These are phyloP conservation scores for Globisporangium canariense DNA, from an alignment of 352 stramenopile species.

Conservation along the genomic window DNA sequence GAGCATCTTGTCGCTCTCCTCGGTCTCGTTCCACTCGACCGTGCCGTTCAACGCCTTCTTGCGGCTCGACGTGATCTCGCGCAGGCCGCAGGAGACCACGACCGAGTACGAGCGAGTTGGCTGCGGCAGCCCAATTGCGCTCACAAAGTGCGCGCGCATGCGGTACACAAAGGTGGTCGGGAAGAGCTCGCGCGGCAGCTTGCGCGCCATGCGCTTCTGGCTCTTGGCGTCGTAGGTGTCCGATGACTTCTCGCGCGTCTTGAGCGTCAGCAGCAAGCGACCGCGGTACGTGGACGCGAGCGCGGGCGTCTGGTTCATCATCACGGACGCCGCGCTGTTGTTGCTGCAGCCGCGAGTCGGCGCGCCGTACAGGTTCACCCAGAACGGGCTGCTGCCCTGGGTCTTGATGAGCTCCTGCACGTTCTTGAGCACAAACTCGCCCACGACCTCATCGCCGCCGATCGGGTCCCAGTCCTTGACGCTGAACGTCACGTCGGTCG, in stretches of 20 bases:
- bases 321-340: slow-evolving; percentile 28
- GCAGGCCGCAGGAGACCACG: slow-evolving; percentile 50
- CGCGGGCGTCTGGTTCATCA: slow-evolving; percentile 61
- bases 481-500: slow-evolving; percentile 31
- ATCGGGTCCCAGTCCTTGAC: slow-evolving; percentile 75
- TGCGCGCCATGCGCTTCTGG: slow-evolving; percentile 60
- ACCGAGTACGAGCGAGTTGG: slow-evolving; percentile 41
- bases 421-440: slow-evolving; percentile 41
- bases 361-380: slow-evolving; percentile 72
- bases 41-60: slow-evolving; percentile 59
- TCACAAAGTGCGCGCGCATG: slow-evolving; percentile 66
- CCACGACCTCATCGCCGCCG: slow-evolving; percentile 61
- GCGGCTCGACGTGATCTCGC: slow-evolving; percentile 46
- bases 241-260: slow-evolving; percentile 46
- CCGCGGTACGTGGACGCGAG: slow-evolving; percentile 77
- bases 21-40: slow-evolving; percentile 78
- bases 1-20: slow-evolving; percentile 67
- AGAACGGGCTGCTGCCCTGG: slow-evolving; percentile 44
- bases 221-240: slow-evolving; percentile 64
- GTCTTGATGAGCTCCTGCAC: slow-evolving; percentile 29
- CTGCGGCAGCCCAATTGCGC: slow-evolving; percentile 52
- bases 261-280: slow-evolving; percentile 63
- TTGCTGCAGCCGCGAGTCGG: slow-evolving; percentile 50
- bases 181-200: slow-evolving; percentile 42
- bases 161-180: slow-evolving; percentile 55